These are phyloP conservation scores for Cephalotrichum gorgonifer DNA, from an alignment of 2,329 filamentous ascomycete species.

Conservation along the genomic window DNA sequence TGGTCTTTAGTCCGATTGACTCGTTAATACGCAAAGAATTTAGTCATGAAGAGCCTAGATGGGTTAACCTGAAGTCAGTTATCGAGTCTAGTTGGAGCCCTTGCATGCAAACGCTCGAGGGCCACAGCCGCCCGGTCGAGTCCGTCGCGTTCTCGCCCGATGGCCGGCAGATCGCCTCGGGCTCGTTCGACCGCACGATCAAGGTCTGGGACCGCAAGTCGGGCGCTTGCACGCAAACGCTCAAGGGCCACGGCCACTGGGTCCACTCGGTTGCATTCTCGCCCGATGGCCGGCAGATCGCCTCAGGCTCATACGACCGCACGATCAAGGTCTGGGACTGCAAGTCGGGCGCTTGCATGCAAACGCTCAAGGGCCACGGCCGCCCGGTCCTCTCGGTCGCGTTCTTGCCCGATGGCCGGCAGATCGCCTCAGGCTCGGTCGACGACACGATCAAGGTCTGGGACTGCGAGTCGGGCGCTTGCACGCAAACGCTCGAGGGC, in stretches of 20 bases:
- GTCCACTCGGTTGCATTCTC: constrained; percentile 9
- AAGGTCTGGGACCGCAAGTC: constrained; percentile 6
- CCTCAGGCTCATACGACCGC: constrained; percentile 6
- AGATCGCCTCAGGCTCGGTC: constrained; percentile 4
- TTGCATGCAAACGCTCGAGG: constrained; percentile 1
- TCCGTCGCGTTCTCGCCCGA: constrained; percentile 7
- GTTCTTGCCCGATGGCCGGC: constrained; percentile 5
- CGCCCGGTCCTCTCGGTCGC: constrained; percentile 5
- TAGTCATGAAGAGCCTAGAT: not conserved
- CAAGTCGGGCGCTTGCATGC: constrained; percentile 2
- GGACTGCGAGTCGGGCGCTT: constrained; percentile 5
- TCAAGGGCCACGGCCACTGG: not conserved
- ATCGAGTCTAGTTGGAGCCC: not conserved
- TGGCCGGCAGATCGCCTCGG: not conserved
- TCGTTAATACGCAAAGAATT: not conserved
- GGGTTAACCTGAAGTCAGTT: not conserved
- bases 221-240: not conserved
- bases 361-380: constrained; percentile 9
- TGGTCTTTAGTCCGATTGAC: constrained; percentile 14
- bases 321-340: constrained; percentile 9
- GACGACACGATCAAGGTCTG: constrained; percentile 8
- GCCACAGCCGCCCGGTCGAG: not conserved
- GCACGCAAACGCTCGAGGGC: constrained; percentile 8
- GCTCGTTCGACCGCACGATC: constrained; percentile 7
- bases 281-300: constrained; percentile 4